Conservation (phyloP, 2,329 filamentous ascomycete genomes). For the Ophiostoma montium region DNA sequence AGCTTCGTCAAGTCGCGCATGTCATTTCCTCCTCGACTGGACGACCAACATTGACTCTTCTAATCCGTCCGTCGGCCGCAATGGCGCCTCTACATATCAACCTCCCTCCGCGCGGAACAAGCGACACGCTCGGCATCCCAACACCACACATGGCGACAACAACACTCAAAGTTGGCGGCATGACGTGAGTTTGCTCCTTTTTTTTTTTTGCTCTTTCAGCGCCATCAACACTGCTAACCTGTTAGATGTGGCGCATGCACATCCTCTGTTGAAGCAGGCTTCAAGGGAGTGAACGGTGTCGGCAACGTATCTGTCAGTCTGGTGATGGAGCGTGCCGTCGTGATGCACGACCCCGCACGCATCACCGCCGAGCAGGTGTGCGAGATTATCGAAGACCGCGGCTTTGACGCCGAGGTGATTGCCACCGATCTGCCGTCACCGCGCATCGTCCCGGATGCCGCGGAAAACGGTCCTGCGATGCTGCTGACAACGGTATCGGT, state of each 20-base stretch:
- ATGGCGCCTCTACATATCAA: conserved; percentile 40
- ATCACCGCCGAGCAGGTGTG: conserved; percentile 63
- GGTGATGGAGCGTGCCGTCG: conserved; percentile 89
- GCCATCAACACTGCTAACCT: conserved; percentile 23
- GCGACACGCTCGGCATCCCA: conserved; percentile 20
- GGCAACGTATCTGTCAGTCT: conserved; percentile 82
- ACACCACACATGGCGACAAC: conserved; percentile 70
- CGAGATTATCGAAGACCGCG: conserved; percentile 81
- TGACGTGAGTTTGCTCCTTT: conserved; percentile 47
- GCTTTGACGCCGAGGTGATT: conserved; percentile 85
- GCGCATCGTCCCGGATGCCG: conserved; percentile 23
- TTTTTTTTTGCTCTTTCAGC: neutral
- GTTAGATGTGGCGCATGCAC: conserved; percentile 81
- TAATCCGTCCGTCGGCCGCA: neutral
- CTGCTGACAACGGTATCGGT: conserved; percentile 56
- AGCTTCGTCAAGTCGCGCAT: neutral
- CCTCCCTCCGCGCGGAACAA: conserved; percentile 28
- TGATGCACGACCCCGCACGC: conserved; percentile 69
- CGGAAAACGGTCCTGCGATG: conserved; percentile 22
- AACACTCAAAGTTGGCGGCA: conserved; percentile 80
- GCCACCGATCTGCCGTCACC: conserved; percentile 58
- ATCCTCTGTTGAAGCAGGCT: conserved; percentile 84
- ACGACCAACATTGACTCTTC: too few relatives aligned
- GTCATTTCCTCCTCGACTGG: neutral
- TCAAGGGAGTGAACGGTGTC: conserved; percentile 68